Conservation (phyloP, 768 basidiomycete genomes). For the Auriscalpium microsporum region DNA sequence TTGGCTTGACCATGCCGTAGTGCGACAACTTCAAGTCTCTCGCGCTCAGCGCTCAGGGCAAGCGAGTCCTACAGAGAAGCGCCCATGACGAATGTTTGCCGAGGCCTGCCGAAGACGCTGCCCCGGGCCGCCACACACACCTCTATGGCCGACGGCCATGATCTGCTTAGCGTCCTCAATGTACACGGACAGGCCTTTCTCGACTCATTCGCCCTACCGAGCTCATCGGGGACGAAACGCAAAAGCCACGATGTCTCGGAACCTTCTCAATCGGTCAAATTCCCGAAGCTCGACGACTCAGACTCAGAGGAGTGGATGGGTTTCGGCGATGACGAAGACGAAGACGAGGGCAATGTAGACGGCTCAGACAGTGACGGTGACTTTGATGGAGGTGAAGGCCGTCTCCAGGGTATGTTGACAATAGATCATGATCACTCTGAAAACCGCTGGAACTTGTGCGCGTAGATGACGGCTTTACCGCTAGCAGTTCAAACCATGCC, state of each 20-base stretch:
- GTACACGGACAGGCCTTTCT: slow-evolving; percentile 41
- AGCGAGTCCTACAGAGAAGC: too few relatives aligned
- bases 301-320: slow-evolving; percentile 12
- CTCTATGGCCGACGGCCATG: slow-evolving; percentile 15
- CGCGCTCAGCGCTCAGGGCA: background rate
- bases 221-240: slow-evolving; percentile 17
- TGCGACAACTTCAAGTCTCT: background rate
- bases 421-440: too few relatives aligned
- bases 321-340: background rate
- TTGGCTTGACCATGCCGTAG: slow-evolving; percentile 5
- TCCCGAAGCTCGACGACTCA: slow-evolving; percentile 1
- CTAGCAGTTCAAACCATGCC: slow-evolving; percentile 21
- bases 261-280: background rate
- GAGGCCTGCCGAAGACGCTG: background rate
- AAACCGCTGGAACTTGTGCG: too few relatives aligned
- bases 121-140: background rate
- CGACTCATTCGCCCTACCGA: slow-evolving; percentile 27
- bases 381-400: slow-evolving; percentile 25
- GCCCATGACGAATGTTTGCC: too few relatives aligned
- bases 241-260: background rate
- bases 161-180: slow-evolving; percentile 33
- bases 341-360: background rate
- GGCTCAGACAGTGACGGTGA: background rate
- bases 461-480: slow-evolving; percentile 35
- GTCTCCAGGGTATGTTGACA: slow-evolving; percentile 4